Conservation (phyloP, 176 grass and related monocot species). For the Echinochloa phyllopogon region DNA sequence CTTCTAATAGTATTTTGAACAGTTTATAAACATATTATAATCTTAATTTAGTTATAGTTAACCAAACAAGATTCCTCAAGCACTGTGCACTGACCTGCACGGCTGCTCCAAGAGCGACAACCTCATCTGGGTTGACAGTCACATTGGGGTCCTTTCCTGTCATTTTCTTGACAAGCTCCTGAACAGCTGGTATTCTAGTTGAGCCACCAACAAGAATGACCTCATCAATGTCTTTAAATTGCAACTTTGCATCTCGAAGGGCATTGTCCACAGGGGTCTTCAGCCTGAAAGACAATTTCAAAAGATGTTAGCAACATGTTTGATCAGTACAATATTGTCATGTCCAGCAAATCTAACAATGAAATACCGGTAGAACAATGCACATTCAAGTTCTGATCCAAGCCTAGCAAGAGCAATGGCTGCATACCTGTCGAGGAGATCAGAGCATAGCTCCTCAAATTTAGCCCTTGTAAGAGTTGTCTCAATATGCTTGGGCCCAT, state of each 20-base stretch:
- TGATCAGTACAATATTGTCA: neutral
- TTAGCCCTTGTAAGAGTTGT: conserved; percentile 68
- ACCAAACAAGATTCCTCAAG: neutral
- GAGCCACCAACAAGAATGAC: conserved; percentile 87
- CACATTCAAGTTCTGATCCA: neutral
- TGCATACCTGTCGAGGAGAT: conserved; percentile 70
- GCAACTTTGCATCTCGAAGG: conserved; percentile 70
- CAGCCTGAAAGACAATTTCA: conserved; percentile 45
- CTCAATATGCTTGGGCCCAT: conserved; percentile 81
- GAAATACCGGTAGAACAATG: neutral
- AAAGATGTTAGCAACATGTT: conserved; percentile 21
- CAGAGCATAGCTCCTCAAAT: conserved; percentile 86
- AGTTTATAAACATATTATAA: neutral
- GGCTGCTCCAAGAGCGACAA: conserved; percentile 81
- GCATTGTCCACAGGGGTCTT: conserved; percentile 67
- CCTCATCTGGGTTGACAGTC: conserved; percentile 84
- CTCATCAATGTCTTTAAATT: conserved; percentile 72
- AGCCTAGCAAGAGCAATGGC: conserved; percentile 11
- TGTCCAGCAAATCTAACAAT: neutral
- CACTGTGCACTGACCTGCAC: conserved; percentile 75
- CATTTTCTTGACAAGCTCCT: conserved; percentile 80
- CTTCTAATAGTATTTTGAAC: neutral
- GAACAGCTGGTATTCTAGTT: conserved; percentile 78
- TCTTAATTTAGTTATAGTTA: neutral
- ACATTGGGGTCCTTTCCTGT: conserved; percentile 84